Conservation (phyloP, 768 basidiomycete species). For the Phlebiopsis gigantea region DNA sequence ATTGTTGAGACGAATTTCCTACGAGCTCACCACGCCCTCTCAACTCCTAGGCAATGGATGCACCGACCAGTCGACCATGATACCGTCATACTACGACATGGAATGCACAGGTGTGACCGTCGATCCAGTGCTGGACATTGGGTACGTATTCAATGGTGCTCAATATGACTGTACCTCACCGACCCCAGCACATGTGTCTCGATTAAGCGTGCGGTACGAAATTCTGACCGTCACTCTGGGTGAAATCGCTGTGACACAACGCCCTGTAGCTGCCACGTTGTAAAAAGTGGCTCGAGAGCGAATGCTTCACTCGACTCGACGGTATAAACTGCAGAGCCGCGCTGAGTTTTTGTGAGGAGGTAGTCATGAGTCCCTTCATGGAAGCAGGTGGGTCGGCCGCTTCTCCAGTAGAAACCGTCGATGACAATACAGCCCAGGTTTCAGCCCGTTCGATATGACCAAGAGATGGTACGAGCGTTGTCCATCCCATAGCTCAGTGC, state of each 20-base stretch:
- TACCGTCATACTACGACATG: slow-evolving; percentile 45
- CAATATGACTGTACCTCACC: no score
- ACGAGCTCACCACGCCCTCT: no score
- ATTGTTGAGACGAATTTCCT: not conserved
- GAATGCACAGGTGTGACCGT: slow-evolving; percentile 43
- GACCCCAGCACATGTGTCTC: slow-evolving; percentile 32
- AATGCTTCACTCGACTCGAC: slow-evolving; percentile 40
- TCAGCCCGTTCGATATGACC: slow-evolving; percentile 68
- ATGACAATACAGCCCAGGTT: slow-evolving; percentile 31
- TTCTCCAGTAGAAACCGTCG: not conserved
- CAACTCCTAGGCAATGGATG: slow-evolving; percentile 36
- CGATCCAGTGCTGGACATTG: slow-evolving; percentile 42
- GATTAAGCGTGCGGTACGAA: slow-evolving; percentile 38
- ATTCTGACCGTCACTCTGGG: not conserved
- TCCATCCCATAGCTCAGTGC: no score
- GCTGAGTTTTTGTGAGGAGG: slow-evolving; percentile 30
- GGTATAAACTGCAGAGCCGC: slow-evolving; percentile 39
- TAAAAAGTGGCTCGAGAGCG: slow-evolving; percentile 29
- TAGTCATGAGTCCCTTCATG: slow-evolving; percentile 23
- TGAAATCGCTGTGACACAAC: no score
- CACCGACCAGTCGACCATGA: slow-evolving; percentile 34
- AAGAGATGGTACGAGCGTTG: slow-evolving; percentile 20
- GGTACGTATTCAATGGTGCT: slow-evolving; percentile 19
- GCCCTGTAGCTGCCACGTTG: slow-evolving; percentile 37
- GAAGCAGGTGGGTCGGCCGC: slow-evolving; percentile 24